Evolutionary conservation across 192 early-diverging fungal species (phyloP), one percentile per base, ranked within the genome.

Genomic region (Mortierella antarctica): DNA sequence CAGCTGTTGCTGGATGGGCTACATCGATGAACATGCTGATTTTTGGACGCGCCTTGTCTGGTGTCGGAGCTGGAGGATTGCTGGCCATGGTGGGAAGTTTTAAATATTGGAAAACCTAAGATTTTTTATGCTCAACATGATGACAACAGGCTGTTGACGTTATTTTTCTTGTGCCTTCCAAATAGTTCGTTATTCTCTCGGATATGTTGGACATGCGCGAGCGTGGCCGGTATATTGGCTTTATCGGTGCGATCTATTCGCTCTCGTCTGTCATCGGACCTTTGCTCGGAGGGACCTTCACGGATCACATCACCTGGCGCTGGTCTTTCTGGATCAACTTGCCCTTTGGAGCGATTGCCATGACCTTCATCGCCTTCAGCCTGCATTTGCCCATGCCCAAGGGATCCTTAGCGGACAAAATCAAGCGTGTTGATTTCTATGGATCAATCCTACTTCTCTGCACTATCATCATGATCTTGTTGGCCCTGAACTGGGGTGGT

Each of bases 251-350:
- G 44, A 84, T 91, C 44, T 92, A 84, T 69, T 88, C 88, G 0
- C 58, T 93, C 11, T 87, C 92, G 0, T 89, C 86, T 48, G 87
- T 93, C 6, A 70, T 90, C 21, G 93, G 93, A 8, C 92, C 92
- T 0, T 65, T 94, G 4, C 40, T 90, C 41, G 93, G 93, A 53
- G 93, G 93, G 20, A 86, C 86, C 9, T 92, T 94, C 62, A 83
- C 88, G 0, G 91, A 93, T 31, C 81, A 89, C 58, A 65, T 87
- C 9, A 85, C 84, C 5, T 94, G 93, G 93, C 86, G 88, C n/a
- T 94, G 92, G 92, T 88, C 85, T 15, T 94, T 93, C 74, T 93
- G 86, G 80, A 85, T 89, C 60, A 87, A 80, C 63, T 53, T 87
- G 48, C 84, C 84, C 2, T 74, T 88, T 7, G 84, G 78, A 14